A percentile compares a stretch with the other conserved stretches of the same genome.
These are phyloP conservation scores for Ascochyta clinopodiicola DNA, from an alignment of 2,329 filamentous ascomycete species.

Conservation along the genomic window DNA sequence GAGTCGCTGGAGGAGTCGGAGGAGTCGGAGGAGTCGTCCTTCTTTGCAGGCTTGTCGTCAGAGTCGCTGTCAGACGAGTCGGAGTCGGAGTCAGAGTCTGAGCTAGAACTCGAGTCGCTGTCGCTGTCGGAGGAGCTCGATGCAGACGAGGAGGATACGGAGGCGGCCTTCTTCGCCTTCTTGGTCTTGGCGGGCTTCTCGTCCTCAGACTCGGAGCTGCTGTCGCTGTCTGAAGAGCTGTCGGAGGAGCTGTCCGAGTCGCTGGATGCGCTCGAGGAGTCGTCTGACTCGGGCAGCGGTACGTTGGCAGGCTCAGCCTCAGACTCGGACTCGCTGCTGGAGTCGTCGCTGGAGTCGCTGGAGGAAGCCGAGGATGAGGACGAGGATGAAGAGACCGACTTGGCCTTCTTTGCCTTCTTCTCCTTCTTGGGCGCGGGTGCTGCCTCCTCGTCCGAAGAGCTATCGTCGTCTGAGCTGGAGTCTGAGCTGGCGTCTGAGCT, in stretches of 20 bases:
- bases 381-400: constrained; percentile 26
- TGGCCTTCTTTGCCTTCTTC: constrained; percentile 26
- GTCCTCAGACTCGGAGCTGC: constrained; percentile 36
- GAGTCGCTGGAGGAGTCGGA: constrained; percentile 27
- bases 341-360: constrained; percentile 24
- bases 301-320: constrained; percentile 34
- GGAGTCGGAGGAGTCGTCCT: constrained; percentile 30
- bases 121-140: constrained; percentile 36
- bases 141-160: constrained; percentile 39
- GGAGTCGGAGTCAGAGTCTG: constrained; percentile 23
- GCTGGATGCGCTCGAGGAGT: constrained; percentile 36
- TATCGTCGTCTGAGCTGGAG: constrained; percentile 35
- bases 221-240: constrained; percentile 33
- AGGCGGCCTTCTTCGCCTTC: constrained; percentile 35
- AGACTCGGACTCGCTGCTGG: constrained; percentile 32
- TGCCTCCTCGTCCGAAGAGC: constrained; percentile 35
- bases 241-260: constrained; percentile 29
- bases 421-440: constrained; percentile 25
- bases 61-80: constrained; percentile 37
- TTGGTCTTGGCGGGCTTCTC: constrained; percentile 29
- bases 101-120: constrained; percentile 19
- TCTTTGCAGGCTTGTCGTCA: constrained; percentile 26
- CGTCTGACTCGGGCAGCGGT: constrained; percentile 36
- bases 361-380: constrained; percentile 18
- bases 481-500: constrained; percentile 26